Conservation (phyloP, 306 rosid genomes). For the Quercus engelmannii region DNA sequence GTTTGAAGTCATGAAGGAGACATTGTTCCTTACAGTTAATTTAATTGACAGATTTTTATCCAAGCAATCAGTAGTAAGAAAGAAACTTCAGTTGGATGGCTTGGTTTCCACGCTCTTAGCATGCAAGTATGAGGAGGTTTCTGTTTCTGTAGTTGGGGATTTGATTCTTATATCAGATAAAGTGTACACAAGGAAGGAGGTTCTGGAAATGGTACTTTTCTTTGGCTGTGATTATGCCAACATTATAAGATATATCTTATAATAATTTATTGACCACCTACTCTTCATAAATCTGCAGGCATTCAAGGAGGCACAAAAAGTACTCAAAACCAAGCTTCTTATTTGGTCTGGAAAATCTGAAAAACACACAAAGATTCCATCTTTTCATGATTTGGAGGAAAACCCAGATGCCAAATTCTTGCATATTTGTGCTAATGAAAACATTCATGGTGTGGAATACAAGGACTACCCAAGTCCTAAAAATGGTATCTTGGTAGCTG, state of each 20-base stretch:
- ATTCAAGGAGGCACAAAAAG: conserved; percentile 32
- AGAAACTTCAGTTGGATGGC: conserved; percentile 94
- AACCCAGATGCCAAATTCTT: conserved; percentile 54
- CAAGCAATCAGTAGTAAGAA: conserved; percentile 59
- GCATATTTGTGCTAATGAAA: conserved; percentile 86
- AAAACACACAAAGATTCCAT: conserved; percentile 72
- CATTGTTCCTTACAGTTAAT: conserved; percentile 74
- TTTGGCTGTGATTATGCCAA: too few species aligned
- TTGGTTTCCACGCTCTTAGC: conserved; percentile 96
- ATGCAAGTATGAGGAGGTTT: conserved; percentile 93
- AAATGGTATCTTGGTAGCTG: conserved; percentile 57
- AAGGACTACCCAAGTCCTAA: conserved; percentile 67
- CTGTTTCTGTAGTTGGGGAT: conserved; percentile 84
- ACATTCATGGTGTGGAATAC: conserved; percentile 91
- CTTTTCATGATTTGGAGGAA: conserved; percentile 57
- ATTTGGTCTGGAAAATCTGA: conserved; percentile 46
- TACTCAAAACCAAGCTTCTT: conserved; percentile 49
- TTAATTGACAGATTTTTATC: conserved; percentile 79
- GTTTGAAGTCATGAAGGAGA: conserved; percentile 85
- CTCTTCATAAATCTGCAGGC: too few species aligned
- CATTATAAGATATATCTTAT: too few species aligned
- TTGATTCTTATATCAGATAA: conserved; percentile 81
- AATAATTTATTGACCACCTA: too few species aligned
- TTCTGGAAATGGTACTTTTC: too few species aligned
- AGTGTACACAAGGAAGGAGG: conserved; percentile 63